Conservation (phyloP, 768 basidiomycete species). For the Fibroporia radiculosa region DNA sequence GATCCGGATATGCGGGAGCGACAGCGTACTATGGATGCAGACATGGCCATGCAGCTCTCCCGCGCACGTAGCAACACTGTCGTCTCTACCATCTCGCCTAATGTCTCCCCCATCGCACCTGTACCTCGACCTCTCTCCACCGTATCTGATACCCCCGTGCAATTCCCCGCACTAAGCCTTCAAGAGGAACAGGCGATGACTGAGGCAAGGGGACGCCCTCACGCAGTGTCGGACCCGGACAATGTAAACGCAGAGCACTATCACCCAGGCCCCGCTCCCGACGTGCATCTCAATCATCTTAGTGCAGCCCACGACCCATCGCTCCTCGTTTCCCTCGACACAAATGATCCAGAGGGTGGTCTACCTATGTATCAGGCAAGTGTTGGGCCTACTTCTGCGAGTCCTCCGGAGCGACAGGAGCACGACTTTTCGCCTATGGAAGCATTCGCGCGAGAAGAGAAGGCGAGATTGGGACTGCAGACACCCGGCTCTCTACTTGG, state of each 20-base stretch:
- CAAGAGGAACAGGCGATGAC: slow-evolving; percentile 43
- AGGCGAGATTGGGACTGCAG: slow-evolving; percentile 50
- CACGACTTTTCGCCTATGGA: slow-evolving; percentile 79
- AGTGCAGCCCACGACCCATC: slow-evolving; percentile 38
- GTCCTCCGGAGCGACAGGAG: slow-evolving; percentile 24
- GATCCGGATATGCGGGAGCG: slow-evolving; percentile 76
- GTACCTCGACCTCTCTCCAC: slow-evolving; percentile 21
- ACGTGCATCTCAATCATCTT: slow-evolving; percentile 31
- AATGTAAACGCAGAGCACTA: slow-evolving; percentile 7
- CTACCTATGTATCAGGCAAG: slow-evolving; percentile 68
- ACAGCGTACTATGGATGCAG: slow-evolving; percentile 90
- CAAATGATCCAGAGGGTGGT: slow-evolving; percentile 26
- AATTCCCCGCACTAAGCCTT: slow-evolving; percentile 37
- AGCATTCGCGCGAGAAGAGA: slow-evolving; percentile 65
- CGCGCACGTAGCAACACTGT: slow-evolving; percentile 62
- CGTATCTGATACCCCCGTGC: slow-evolving; percentile 9
- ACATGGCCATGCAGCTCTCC: slow-evolving; percentile 81
- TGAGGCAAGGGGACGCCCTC: slow-evolving; percentile 24
- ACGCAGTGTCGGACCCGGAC: slow-evolving; percentile 5
- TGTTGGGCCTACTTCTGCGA: slow-evolving; percentile 6
- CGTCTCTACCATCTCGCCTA: slow-evolving; percentile 21
- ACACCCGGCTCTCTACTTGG: slow-evolving; percentile 27
- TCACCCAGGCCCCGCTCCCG: slow-evolving; percentile 26
- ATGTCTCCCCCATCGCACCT: slow-evolving; percentile 27
- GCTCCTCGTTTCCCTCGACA: slow-evolving; percentile 29